Conservation (phyloP, 768 basidiomycete species). For the Tulasnella sp. region DNA sequence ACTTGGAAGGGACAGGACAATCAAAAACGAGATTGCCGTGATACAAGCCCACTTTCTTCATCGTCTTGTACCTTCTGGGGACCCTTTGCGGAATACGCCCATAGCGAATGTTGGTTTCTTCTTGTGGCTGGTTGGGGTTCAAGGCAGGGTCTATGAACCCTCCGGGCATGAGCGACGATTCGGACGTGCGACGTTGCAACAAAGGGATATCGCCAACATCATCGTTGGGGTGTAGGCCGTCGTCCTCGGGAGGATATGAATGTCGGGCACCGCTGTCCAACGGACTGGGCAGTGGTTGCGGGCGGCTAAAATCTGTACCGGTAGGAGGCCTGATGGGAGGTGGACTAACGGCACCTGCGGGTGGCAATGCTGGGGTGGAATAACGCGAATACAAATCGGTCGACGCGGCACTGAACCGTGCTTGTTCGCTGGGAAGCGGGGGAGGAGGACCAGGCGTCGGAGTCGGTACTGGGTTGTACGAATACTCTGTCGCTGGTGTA, state of each 20-base stretch:
- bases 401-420: background rate
- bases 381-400: background rate
- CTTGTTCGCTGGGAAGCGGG: background rate
- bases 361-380: background rate
- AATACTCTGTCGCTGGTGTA: background rate
- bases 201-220: slow-evolving; percentile 16
- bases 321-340: slow-evolving; percentile 3
- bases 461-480: too few relatives aligned
- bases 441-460: too few relatives aligned
- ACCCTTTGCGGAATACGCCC: slow-evolving; percentile 86
- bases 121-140: slow-evolving; percentile 5
- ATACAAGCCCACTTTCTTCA: slow-evolving; percentile 86
- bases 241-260: slow-evolving; percentile 11
- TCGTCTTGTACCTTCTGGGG: slow-evolving; percentile 80
- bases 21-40: slow-evolving; percentile 92
- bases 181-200: slow-evolving; percentile 4
- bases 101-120: slow-evolving; percentile 42
- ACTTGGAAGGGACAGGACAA: slow-evolving; percentile 77
- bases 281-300: slow-evolving; percentile 1
- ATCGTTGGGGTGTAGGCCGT: background rate
- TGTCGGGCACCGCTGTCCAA: background rate
- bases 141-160: slow-evolving; percentile 6
- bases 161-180: background rate
- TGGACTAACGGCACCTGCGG: background rate
- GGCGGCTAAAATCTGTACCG: background rate